These are phyloP conservation scores for Lolium perenne DNA, from an alignment of 176 grass and related monocot species.

Conservation along the genomic window DNA sequence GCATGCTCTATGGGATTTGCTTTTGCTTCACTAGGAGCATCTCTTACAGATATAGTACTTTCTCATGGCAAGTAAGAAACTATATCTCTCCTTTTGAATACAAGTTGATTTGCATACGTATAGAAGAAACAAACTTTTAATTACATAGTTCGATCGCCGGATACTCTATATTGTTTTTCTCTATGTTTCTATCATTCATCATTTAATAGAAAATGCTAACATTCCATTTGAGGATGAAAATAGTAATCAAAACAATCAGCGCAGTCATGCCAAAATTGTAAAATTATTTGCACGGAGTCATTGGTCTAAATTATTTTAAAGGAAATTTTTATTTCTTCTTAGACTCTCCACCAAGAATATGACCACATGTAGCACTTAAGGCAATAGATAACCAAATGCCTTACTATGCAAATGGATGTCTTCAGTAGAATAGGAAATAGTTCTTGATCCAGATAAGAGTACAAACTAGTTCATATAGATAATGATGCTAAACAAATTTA, in stretches of 20 bases:
- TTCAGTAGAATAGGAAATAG: background rate
- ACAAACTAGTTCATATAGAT: no score
- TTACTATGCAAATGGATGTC: background rate
- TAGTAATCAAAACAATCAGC: background rate
- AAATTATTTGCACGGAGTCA: background rate
- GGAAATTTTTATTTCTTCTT: background rate
- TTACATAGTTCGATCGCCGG: background rate
- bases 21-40: constrained; percentile 1
- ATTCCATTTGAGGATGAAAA: background rate
- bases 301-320: background rate
- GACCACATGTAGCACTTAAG: background rate
- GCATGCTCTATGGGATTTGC: constrained; percentile 25
- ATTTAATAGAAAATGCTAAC: background rate
- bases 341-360: background rate
- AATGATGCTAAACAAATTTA: background rate
- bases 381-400: background rate
- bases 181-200: background rate
- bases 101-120: background rate
- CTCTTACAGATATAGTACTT: constrained; percentile 22
- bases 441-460: no score
- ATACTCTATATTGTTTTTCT: background rate
- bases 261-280: background rate
- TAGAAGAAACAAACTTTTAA: background rate
- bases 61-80: constrained; percentile 26
- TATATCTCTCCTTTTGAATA: background rate